phyloP scores from a whole-genome alignment of 2,329 filamentous ascomycete species.

The Fusarium pseudoanthophilum region DNA sequence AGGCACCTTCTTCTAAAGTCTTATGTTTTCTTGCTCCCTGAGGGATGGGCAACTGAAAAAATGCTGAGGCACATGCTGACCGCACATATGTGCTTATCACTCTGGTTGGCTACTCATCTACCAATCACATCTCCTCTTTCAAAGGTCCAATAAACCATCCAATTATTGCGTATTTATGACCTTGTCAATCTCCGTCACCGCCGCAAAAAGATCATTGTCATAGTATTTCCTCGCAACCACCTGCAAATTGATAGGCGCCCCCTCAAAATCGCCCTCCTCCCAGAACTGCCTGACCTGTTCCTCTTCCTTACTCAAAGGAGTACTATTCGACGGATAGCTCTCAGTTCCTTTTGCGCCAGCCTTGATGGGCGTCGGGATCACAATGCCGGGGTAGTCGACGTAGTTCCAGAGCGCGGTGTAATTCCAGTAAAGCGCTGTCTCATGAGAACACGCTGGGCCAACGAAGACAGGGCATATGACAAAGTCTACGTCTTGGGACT shows the following conservation, averaged over 20 bases:
- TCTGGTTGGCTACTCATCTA: not conserved
- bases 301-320: not conserved
- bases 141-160: not conserved
- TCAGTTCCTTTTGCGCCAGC: conserved; percentile 10
- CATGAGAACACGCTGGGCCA: conserved; percentile 49
- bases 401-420: conserved; percentile 53
- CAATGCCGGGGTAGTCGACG: conserved; percentile 50
- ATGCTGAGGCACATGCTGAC: not conserved
- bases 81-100: not conserved
- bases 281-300: conserved; percentile 46
- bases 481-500: conserved; percentile 49
- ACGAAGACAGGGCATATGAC: conserved; percentile 40
- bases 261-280: conserved; percentile 49
- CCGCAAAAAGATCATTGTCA: conserved; percentile 38
- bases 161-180: not conserved
- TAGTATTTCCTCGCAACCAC: conserved; percentile 49
- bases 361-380: conserved; percentile 48
- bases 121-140: not conserved
- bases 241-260: conserved; percentile 49
- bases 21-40: no score
- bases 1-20: no score
- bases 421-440: conserved; percentile 50
- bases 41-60: no score
- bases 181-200: not conserved
- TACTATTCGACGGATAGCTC: not conserved